Evolutionary conservation across 2,329 filamentous ascomycete genomes (phyloP).

Genomic region (Hymenoscyphus linearis): DNA sequence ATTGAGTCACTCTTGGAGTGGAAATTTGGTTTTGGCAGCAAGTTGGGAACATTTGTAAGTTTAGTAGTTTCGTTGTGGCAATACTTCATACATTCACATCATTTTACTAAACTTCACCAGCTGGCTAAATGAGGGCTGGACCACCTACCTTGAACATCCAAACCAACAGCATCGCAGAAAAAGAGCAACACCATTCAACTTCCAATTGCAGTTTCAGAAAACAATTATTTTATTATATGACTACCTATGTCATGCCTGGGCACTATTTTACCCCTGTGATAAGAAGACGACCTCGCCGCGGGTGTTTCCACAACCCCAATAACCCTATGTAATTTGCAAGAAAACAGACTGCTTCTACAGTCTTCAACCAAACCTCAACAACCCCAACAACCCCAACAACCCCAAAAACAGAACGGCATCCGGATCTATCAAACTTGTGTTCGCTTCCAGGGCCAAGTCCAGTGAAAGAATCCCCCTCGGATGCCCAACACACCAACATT

Average conservation of each 20-base stretch:
- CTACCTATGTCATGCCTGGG: no score
- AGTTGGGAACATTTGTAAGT: conserved; percentile 76
- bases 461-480: background rate
- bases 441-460: background rate
- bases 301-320: no score
- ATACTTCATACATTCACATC: background rate
- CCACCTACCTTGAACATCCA: conserved; percentile 89
- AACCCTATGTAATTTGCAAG: no score
- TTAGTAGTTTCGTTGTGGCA: background rate
- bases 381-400: background rate
- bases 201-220: no score
- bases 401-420: no score
- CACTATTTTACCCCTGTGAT: no score
- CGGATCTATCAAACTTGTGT: background rate
- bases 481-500: background rate
- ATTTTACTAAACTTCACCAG: conserved; percentile 30
- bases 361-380: background rate
- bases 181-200: no score
- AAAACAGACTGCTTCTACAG: no score
- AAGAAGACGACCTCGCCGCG: no score
- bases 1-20: conserved; percentile 74
- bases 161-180: no score
- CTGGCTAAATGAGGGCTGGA: conserved; percentile 81
- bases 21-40: conserved; percentile 74
- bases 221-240: no score